Base-by-base conservation (phyloP, 441 rosid genomes). In the Syzygium malaccense region DNA sequence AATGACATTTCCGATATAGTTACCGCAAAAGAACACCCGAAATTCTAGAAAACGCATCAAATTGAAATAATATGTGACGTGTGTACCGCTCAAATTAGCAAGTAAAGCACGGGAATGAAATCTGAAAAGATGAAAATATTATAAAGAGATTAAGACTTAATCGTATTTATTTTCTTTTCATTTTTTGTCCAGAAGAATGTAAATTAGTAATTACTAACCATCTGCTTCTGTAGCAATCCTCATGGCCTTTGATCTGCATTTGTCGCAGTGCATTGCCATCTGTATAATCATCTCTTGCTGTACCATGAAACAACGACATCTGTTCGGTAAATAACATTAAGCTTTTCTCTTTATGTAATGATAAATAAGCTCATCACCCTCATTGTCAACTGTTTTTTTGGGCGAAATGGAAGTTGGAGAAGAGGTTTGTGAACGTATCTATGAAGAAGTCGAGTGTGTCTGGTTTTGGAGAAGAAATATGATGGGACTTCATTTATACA, bases 211-310 rank as follows among this genome's bases (percentile, higher is more conserved):
- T 12, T 0, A 56, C 88, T 62, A 1, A 26, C 64, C 91, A 56
- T 86, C n/a, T 12, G 85, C 78, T 19, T 12, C 20, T 19, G 54
- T 86, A 18, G 88, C 89, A 88, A 86, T 83, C 80, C 37, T 62
- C 90, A 88, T 55, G 79, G 89, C 87, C 37, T 83, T 88, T 13
- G 68, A 41, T 17, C 60, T 86, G 88, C 88, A 4, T 48, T 68
- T 66, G 23, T 71, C 32, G 71, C 86, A 49, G 79, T 1, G 19
- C 58, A 88, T 33, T 41, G 37, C 55, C 86, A 87, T 87, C 60
- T 75, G 41, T 58, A 87, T 85, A n/a, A 53, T 89, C 49, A 88
- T 90, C 60, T 88, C 57, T 83, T 79, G 87, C 91, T 88, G 87
- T 37, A 23, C 80, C 49, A 71, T 37, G 49, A 71, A 71, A 37